These are phyloP conservation scores for Globisporangium yorkense DNA, from an alignment of 352 stramenopile genomes.

Conservation along the genomic window DNA sequence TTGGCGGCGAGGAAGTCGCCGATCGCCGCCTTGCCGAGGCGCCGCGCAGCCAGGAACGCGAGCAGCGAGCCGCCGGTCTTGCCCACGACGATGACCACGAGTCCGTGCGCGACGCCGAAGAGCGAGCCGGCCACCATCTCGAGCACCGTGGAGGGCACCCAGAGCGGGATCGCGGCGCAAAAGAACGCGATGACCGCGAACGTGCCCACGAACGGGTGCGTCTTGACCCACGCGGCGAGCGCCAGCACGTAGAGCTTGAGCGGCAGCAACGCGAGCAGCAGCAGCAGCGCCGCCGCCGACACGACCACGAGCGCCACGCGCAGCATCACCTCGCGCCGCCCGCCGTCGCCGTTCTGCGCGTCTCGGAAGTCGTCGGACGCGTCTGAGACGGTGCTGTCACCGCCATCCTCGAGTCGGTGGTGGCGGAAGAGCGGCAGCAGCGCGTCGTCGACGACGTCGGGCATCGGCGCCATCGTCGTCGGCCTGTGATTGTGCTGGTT, in stretches of 20 bases:
- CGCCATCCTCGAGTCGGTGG: not conserved
- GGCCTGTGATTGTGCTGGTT: too few relatives aligned
- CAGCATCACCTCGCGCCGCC: slow-evolving; percentile 1
- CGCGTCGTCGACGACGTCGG: too few relatives aligned
- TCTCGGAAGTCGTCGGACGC: not conserved
- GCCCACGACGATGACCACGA: slow-evolving; percentile 56
- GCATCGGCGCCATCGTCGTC: too few relatives aligned
- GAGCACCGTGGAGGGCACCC: slow-evolving; percentile 54
- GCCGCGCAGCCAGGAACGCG: slow-evolving; percentile 51
- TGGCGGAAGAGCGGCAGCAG: slow-evolving; percentile 2
- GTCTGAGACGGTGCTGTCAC: not conserved
- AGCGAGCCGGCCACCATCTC: slow-evolving; percentile 63
- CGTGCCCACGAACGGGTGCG: slow-evolving; percentile 43
- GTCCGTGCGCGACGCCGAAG: slow-evolving; percentile 45
- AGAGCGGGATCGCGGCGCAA: slow-evolving; percentile 62
- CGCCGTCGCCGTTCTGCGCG: not conserved
- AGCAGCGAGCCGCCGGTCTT: slow-evolving; percentile 66
- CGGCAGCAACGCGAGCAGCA: slow-evolving; percentile 37
- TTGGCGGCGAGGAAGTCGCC: slow-evolving; percentile 51
- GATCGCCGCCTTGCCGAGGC: slow-evolving; percentile 50
- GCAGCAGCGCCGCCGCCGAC: slow-evolving; percentile 1
- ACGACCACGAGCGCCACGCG: slow-evolving; percentile 1
- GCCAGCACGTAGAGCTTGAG: slow-evolving; percentile 37
- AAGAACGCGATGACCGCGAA: slow-evolving; percentile 46
- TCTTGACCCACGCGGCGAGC: slow-evolving; percentile 41